phyloP scores from a whole-genome alignment of 2,329 filamentous ascomycete genomes.

The Pseudopyricularia javanii region DNA sequence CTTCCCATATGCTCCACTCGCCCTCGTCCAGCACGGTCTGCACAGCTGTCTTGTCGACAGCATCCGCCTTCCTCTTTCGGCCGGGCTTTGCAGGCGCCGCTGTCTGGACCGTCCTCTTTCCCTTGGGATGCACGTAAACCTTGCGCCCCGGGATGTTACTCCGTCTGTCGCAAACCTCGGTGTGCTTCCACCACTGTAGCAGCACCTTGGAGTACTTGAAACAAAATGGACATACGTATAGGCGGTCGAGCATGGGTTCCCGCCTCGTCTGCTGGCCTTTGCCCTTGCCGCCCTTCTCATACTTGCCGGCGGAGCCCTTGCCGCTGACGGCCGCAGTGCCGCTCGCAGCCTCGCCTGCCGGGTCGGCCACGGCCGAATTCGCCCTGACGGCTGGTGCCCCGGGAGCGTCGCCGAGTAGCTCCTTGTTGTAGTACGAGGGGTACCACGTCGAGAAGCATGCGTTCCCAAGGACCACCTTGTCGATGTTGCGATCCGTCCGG shows the following conservation, averaged over 20 bases:
- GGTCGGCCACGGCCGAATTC: conserved; percentile 7
- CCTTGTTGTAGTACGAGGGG: conserved; percentile 78
- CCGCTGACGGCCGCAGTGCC: conserved; percentile 2
- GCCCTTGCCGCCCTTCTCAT: conserved; percentile 12
- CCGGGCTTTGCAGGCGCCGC: conserved; percentile 18
- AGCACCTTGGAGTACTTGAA: conserved; percentile 76
- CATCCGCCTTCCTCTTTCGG: conserved; percentile 22
- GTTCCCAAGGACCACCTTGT: conserved; percentile 75
- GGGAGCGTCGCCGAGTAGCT: conserved; percentile 40
- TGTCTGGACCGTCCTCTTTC: conserved; percentile 25
- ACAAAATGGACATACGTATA: conserved; percentile 86
- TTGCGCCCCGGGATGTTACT: conserved; percentile 50
- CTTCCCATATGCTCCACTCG: conserved; percentile 79
- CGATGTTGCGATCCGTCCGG: conserved; percentile 60
- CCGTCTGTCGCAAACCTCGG: conserved; percentile 41
- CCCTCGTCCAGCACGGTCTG: conserved; percentile 45
- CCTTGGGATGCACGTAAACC: conserved; percentile 55
- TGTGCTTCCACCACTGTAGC: conserved; percentile 45
- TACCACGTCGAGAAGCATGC: conserved; percentile 85
- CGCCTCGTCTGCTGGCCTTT: conserved; percentile 15
- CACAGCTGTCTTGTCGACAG: conserved; percentile 22
- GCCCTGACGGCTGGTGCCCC: conserved; percentile 10
- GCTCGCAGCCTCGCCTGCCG: conserved; percentile 11
- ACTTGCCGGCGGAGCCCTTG: conserved; percentile 3
- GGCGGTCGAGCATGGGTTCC: conserved; percentile 42